Evolutionary conservation across 345 rosid species (phyloP).

Genomic region (rapeseed (Brassica napus)): Da-Ae NC_063447.1:54732501-54733000

Average conservation of each 20-base stretch:
- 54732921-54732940: constrained; percentile 2
- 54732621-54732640: background rate
- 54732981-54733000: background rate
- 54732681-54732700: constrained; percentile 11
- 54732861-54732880: constrained; percentile 94
- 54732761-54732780: constrained; percentile 98
- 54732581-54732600: constrained; percentile 97
- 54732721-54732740: constrained; percentile 98
- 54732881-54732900: constrained; percentile 10
- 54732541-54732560: constrained; percentile 99
- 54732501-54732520: constrained; percentile 96
- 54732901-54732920: background rate
- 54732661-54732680: background rate
- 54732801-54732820: constrained; percentile 93
- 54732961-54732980: background rate
- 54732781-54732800: constrained; percentile 90
- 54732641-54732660: background rate
- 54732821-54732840: constrained; percentile 92
- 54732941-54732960: background rate
- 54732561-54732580: constrained; percentile 97
- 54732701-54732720: constrained; percentile 56
- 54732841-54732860: constrained; percentile 83
- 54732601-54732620: constrained; percentile 71
- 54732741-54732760: constrained; percentile 87
- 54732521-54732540: constrained; percentile 95